phyloP scores from a whole-genome alignment of 2,329 filamentous ascomycete species.

The Cercospora sojina region DNA sequence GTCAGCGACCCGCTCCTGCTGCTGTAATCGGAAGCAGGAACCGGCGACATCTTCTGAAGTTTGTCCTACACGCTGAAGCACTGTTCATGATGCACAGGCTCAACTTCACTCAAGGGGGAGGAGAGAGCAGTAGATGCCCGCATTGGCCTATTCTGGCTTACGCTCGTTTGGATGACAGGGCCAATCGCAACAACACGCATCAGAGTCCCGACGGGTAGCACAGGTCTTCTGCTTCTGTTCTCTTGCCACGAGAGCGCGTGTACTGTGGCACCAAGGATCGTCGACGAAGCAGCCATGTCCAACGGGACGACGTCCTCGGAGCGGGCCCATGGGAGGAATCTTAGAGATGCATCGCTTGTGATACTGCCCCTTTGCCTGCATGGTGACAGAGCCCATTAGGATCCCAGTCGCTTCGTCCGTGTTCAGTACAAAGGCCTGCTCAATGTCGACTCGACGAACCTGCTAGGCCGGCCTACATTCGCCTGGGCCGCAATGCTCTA shows the following conservation, averaged over 20 bases:
- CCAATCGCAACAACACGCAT: not conserved
- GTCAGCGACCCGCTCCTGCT: not conserved
- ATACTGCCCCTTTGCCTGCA: not conserved
- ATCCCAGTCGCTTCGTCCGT: not conserved
- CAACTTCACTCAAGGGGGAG: conserved; percentile 2
- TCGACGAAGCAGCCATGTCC: conserved; percentile 15
- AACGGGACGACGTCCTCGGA: not conserved
- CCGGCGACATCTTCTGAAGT: not conserved
- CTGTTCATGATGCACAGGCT: not conserved
- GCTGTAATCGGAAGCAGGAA: conserved; percentile 6
- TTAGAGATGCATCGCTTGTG: not conserved
- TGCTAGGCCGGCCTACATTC: not conserved
- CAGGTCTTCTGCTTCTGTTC: not conserved
- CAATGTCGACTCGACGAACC: not conserved
- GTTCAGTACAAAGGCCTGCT: not conserved
- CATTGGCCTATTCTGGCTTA: not conserved
- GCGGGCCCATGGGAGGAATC: not conserved
- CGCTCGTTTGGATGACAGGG: not conserved
- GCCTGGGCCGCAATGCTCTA: not conserved
- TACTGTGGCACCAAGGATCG: not conserved
- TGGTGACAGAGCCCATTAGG: not conserved
- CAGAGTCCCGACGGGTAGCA: not conserved
- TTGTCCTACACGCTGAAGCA: not conserved
- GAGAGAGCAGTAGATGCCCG: not conserved
- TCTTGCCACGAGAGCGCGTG: conserved; percentile 9